Conservation (phyloP, 768 basidiomycete species). For the Mycena albidolilacea region DNA sequence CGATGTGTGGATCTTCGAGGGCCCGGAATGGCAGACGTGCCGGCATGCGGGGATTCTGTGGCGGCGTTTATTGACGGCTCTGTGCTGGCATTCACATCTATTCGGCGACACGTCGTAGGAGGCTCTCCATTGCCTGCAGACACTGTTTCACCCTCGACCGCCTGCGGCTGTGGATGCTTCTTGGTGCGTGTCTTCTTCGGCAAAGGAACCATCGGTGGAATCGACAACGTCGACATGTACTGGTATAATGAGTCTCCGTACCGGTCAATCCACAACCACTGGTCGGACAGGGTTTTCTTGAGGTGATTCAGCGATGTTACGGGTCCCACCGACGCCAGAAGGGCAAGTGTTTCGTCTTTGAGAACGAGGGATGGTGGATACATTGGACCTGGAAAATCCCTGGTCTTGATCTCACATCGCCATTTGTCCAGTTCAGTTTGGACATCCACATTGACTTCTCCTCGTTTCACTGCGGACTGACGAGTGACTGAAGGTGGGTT, state of each 20-base stretch:
- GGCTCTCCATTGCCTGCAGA: background rate
- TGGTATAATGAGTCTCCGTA: background rate
- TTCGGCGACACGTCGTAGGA: background rate
- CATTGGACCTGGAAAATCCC: conserved; percentile 3
- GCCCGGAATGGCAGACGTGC: no score
- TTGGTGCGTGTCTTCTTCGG: conserved; percentile 8
- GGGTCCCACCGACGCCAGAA: conserved; percentile 21
- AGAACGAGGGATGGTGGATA: background rate
- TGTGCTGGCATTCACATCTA: no score
- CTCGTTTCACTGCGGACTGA: conserved; percentile 22
- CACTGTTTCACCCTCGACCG: background rate
- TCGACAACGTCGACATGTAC: background rate
- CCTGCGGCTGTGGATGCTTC: background rate
- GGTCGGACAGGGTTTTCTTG: background rate
- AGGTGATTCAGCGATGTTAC: background rate
- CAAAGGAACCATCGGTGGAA: conserved; percentile 3
- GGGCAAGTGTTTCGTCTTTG: conserved; percentile 2
- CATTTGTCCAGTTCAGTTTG: background rate
- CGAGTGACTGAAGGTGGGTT: background rate
- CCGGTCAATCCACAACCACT: background rate
- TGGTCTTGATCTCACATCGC: background rate
- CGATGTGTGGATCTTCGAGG: no score
- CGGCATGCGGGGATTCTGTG: no score
- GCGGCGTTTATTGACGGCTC: no score
- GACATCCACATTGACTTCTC: background rate